Evolutionary conservation across 148 eudicot species (phyloP).

Genomic region (Fagopyrum esculentum): DNA sequence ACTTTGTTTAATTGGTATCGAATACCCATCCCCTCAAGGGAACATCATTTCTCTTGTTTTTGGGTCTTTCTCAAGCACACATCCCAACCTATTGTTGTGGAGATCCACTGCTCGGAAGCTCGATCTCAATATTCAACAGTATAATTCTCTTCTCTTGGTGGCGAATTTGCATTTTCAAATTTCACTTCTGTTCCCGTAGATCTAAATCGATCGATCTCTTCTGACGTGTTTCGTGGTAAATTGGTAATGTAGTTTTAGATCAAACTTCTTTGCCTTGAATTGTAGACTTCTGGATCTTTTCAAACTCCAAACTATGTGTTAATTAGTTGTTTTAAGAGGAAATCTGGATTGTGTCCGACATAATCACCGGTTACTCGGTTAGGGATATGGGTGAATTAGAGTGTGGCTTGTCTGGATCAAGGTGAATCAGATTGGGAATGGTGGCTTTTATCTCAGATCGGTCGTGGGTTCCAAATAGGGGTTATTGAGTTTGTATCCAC

Average conservation of each 20-base stretch:
- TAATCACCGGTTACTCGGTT: background rate
- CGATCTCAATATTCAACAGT: background rate
- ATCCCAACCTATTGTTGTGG: background rate
- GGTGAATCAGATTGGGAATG: background rate
- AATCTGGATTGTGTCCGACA: background rate
- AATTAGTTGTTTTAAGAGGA: background rate
- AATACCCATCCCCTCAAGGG: too few species aligned
- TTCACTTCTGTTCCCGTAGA: background rate
- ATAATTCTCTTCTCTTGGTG: background rate
- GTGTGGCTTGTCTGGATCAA: background rate
- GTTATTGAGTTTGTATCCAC: too few species aligned
- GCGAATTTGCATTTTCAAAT: background rate
- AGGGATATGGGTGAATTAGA: background rate
- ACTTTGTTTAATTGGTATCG: too few species aligned
- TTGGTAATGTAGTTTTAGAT: background rate
- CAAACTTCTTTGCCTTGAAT: background rate
- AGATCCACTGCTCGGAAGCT: background rate
- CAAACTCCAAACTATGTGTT: background rate
- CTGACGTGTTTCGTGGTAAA: background rate
- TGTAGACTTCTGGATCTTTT: background rate
- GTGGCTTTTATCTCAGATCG: background rate
- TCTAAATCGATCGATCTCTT: conserved; percentile 5
- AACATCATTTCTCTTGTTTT: too few species aligned
- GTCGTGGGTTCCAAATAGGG: background rate
- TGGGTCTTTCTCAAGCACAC: too few species aligned